Percentiles rank a stretch among this genome's conserved stretches.
These are phyloP conservation scores for Termitomyces sp. DNA, from an alignment of 768 basidiomycete species.

Conservation along the genomic window DNA sequence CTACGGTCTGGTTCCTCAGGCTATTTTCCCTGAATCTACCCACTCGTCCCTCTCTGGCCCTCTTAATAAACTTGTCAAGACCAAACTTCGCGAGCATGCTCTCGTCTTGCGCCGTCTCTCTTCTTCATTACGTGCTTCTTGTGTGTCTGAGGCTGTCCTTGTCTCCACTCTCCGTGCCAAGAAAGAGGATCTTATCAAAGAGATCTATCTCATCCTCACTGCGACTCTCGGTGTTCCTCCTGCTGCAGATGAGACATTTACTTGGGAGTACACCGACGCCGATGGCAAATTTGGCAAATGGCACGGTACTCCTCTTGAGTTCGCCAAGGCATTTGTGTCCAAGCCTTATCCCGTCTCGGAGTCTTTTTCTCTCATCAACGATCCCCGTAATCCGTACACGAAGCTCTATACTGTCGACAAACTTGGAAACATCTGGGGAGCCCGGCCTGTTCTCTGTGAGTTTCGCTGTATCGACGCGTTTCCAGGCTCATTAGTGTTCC, in stretches of 20 bases:
- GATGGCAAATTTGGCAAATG: constrained; percentile 70
- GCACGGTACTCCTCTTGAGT: constrained; percentile 79
- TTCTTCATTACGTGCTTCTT: constrained; percentile 43
- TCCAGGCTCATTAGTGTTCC: neutral
- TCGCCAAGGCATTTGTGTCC: constrained; percentile 60
- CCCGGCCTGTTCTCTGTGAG: constrained; percentile 78
- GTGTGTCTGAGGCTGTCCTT: constrained; percentile 40
- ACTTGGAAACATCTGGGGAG: constrained; percentile 91
- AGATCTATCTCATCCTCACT: constrained; percentile 79
- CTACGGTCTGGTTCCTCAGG: constrained; percentile 85
- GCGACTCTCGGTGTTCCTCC: constrained; percentile 88
- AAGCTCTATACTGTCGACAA: constrained; percentile 89
- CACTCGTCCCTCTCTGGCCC: constrained; percentile 72
- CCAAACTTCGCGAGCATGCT: constrained; percentile 88
- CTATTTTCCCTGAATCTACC: constrained; percentile 76
- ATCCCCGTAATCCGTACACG: constrained; percentile 80
- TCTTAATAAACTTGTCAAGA: constrained; percentile 76
- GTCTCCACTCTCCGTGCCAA: constrained; percentile 59
- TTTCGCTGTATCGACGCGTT: constrained; percentile 7
- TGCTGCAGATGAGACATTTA: constrained; percentile 59
- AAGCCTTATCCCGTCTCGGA: constrained; percentile 57
- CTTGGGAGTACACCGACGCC: constrained; percentile 86
- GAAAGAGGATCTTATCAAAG: constrained; percentile 82
- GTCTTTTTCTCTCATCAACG: constrained; percentile 90
- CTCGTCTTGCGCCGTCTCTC: constrained; percentile 69